Conservation (phyloP, 2,329 filamentous ascomycete genomes). For the Cytospora paraplurivora region DNA sequence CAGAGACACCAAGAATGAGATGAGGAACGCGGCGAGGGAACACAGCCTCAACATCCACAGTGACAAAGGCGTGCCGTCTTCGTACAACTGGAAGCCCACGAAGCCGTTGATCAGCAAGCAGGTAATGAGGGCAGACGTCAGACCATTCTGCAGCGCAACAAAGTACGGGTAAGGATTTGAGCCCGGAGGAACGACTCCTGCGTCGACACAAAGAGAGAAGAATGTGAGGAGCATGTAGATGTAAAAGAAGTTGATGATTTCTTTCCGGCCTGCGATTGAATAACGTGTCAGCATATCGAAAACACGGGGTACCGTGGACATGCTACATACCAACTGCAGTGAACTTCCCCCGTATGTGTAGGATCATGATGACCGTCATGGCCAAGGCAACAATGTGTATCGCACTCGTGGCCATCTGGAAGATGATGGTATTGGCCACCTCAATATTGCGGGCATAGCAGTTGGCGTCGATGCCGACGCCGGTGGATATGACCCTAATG, state of each 20-base stretch:
- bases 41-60: conserved; percentile 87
- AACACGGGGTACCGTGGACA: background rate
- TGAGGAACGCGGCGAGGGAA: conserved; percentile 78
- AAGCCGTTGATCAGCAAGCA: conserved; percentile 96
- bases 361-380: conserved; percentile 97
- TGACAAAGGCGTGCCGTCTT: conserved; percentile 90
- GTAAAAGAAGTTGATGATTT: conserved; percentile 92
- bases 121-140: conserved; percentile 82
- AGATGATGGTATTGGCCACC: conserved; percentile 97
- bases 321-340: conserved; percentile 81
- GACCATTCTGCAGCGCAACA: conserved; percentile 80
- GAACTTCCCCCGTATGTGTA: conserved; percentile 96
- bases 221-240: conserved; percentile 90
- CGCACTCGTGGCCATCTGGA: conserved; percentile 86
- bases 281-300: conserved; percentile 17
- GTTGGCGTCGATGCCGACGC: conserved; percentile 79
- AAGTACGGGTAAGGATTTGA: conserved; percentile 87
- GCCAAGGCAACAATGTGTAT: conserved; percentile 87
- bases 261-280: conserved; percentile 56
- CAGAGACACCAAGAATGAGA: conserved; percentile 84
- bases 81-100: conserved; percentile 96
- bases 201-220: conserved; percentile 85
- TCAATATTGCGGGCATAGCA: conserved; percentile 97
- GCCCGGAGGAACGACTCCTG: conserved; percentile 85
- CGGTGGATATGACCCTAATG: conserved; percentile 65